phyloP scores from a whole-genome alignment of 352 stramenopile species.

The Thalassiosira mediterranea region DNA sequence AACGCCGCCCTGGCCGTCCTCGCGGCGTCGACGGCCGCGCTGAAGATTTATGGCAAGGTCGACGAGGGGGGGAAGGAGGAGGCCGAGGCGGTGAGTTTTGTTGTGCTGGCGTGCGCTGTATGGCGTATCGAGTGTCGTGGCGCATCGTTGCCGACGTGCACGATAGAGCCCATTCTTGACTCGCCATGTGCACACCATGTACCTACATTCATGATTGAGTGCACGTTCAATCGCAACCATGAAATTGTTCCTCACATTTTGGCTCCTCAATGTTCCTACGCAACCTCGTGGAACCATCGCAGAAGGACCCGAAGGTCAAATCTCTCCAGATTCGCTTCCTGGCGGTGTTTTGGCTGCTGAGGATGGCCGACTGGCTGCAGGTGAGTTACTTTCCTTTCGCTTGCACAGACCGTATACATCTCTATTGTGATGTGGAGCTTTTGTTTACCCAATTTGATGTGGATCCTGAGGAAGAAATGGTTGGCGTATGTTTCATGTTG shows the following conservation, averaged over 20 bases:
- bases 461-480: no score
- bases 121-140: not conserved
- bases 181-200: no score
- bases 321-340: slow-evolving; percentile 76
- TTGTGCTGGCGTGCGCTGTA: not conserved
- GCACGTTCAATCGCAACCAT: not conserved
- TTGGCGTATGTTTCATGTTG: slow-evolving; percentile 3
- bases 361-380: slow-evolving; percentile 82
- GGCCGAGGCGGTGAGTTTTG: not conserved
- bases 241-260: not conserved
- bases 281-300: not conserved
- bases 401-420: no score
- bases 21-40: slow-evolving; percentile 28
- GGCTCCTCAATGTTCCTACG: not conserved
- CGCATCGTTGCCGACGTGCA: no score
- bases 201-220: no score
- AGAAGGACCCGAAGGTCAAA: slow-evolving; percentile 49
- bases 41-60: slow-evolving; percentile 32
- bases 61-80: not conserved
- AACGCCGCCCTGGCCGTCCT: slow-evolving; percentile 42
- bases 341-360: slow-evolving; percentile 85
- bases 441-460: no score
- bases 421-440: no score
- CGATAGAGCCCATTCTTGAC: no score
- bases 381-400: no score